phyloP scores from a whole-genome alignment of 1,139 yeast species.

The Pichia sp. region DNA sequence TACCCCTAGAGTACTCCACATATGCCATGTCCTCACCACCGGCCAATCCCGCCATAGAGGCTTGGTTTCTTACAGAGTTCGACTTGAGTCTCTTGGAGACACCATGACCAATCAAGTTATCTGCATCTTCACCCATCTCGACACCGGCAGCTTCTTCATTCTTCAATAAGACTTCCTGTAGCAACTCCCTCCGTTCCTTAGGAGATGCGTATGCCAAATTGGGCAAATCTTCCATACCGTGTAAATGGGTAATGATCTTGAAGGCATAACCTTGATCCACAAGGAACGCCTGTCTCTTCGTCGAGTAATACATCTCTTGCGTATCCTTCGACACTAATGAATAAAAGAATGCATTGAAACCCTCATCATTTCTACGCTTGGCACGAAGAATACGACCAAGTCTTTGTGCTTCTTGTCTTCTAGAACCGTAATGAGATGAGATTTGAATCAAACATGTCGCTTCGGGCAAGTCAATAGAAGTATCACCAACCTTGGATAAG shows the following conservation, averaged over 20 bases:
- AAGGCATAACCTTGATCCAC: slow-evolving; percentile 99
- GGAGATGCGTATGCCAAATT: slow-evolving; percentile 87
- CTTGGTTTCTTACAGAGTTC: slow-evolving; percentile 53
- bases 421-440: slow-evolving; percentile 97
- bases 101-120: slow-evolving; percentile 68
- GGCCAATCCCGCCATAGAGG: slow-evolving; percentile 90
- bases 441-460: slow-evolving; percentile 98
- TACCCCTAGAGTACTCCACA: slow-evolving; percentile 80
- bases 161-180: slow-evolving; percentile 87
- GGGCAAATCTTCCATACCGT: slow-evolving; percentile 94
- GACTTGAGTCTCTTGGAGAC: slow-evolving; percentile 33
- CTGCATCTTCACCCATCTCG: slow-evolving; percentile 94
- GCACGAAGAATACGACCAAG: slow-evolving; percentile 94
- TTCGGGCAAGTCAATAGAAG: slow-evolving; percentile 96
- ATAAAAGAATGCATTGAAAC: slow-evolving; percentile 96
- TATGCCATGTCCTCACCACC: slow-evolving; percentile 99
- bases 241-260: slow-evolving; percentile 93
- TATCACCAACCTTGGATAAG: slow-evolving; percentile 95
- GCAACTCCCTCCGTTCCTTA: slow-evolving; percentile 82
- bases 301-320: slow-evolving; percentile 97
- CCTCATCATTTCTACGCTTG: slow-evolving; percentile 96
- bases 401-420: slow-evolving; percentile 98
- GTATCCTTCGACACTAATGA: slow-evolving; percentile 96
- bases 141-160: slow-evolving; percentile 97
- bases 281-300: slow-evolving; percentile 95